These are phyloP conservation scores for Solanum dulcamara DNA, from an alignment of 257 asterid genomes.

Conservation along the genomic window DNA sequence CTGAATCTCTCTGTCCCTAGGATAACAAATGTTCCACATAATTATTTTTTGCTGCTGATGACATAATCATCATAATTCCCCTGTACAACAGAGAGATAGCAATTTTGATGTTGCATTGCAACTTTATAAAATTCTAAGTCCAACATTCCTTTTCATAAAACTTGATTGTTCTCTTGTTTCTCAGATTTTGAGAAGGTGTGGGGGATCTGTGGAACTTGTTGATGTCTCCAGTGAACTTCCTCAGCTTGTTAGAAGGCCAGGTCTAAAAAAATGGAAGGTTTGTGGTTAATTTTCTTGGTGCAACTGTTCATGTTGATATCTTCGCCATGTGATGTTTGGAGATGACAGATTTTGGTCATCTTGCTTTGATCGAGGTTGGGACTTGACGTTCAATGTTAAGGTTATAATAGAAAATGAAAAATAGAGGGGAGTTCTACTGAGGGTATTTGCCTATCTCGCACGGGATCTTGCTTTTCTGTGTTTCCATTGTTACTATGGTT, in stretches of 20 bases:
- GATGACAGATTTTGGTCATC: not conserved
- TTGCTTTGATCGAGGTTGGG: not conserved
- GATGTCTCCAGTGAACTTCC: constrained; percentile 86
- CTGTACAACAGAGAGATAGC: not conserved
- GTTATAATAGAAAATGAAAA: not conserved
- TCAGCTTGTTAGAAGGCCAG: constrained; percentile 84
- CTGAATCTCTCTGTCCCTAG: not conserved
- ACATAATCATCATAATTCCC: not conserved
- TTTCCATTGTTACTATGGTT: not conserved
- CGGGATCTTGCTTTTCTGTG: not conserved
- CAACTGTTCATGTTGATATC: not conserved
- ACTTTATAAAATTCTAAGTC: not conserved
- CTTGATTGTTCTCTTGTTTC: constrained; percentile 8
- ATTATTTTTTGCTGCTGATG: not conserved
- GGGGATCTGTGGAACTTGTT: constrained; percentile 67
- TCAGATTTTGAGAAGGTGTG: constrained; percentile 77
- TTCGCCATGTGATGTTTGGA: not conserved
- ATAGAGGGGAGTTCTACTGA: not conserved
- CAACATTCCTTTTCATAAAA: not conserved
- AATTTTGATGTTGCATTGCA: not conserved
- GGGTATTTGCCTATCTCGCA: not conserved
- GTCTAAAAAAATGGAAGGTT: constrained; percentile 90
- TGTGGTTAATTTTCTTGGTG: not conserved
- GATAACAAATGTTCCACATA: not conserved
- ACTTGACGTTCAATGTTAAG: not conserved